Conservation (phyloP, 768 basidiomycete genomes). For the Calocybe cyanea region DNA sequence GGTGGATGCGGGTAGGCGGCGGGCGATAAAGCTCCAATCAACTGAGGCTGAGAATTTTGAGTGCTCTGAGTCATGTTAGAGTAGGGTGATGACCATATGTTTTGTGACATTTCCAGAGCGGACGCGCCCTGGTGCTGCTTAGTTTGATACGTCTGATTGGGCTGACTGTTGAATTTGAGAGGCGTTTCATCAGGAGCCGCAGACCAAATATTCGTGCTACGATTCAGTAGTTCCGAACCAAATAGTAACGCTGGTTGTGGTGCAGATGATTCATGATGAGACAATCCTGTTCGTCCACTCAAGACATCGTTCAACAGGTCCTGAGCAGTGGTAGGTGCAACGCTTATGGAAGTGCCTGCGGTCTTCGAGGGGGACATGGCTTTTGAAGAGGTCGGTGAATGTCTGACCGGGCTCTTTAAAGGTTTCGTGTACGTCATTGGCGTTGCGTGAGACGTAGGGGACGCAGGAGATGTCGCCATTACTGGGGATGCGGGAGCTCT, state of each 20-base stretch:
- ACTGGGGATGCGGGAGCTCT: constrained; percentile 27
- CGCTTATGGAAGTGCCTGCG: constrained; percentile 19
- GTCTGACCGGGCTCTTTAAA: constrained; percentile 26
- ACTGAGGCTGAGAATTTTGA: constrained; percentile 28
- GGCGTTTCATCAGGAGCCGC: constrained; percentile 48
- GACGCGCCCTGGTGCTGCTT: constrained; percentile 22
- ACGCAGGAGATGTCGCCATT: constrained; percentile 23
- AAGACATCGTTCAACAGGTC: constrained; percentile 62
- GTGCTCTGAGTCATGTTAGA: constrained; percentile 24
- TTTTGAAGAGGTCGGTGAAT: constrained; percentile 29
- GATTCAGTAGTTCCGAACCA: constrained; percentile 42
- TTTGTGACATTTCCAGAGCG: constrained; percentile 27
- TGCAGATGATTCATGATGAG: constrained; percentile 25
- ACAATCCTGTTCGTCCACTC: constrained; percentile 24
- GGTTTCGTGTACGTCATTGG: constrained; percentile 33
- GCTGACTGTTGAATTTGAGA: constrained; percentile 30
- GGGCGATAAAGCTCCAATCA: constrained; percentile 16
- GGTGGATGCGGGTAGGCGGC: constrained; percentile 12
- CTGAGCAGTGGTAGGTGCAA: constrained; percentile 53
- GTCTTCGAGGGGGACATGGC: constrained; percentile 17
- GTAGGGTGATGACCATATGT: constrained; percentile 34
- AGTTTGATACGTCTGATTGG: constrained; percentile 28
- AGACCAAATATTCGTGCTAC: constrained; percentile 66
- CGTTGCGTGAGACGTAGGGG: constrained; percentile 28
- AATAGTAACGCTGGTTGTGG: constrained; percentile 47